Percentiles rank a stretch among this genome's conserved stretches.
Conservation (phyloP, 2,329 filamentous ascomycete species). For the Aureobasidium leucospermi region DNA sequence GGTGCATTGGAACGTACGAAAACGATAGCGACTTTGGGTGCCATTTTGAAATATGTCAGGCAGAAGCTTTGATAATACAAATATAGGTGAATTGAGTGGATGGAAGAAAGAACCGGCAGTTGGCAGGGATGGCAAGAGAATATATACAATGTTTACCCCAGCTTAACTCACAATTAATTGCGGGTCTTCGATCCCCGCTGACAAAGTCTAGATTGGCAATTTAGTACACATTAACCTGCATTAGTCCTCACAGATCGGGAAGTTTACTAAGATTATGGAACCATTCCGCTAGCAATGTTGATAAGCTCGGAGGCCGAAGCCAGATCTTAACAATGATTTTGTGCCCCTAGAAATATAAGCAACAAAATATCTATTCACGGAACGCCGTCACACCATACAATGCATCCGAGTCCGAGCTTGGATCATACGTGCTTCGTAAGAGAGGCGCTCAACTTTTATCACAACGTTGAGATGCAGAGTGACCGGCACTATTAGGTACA, state of each 20-base stretch:
- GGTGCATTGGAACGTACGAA: slow-evolving; percentile 53
- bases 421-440: too few species aligned
- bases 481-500: too few species aligned
- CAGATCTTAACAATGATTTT: not conserved
- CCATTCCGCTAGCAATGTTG: not conserved
- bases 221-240: not conserved
- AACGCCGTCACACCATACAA: not conserved
- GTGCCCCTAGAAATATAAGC: not conserved
- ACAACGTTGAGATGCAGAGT: too few species aligned
- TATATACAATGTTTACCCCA: slow-evolving; percentile 8
- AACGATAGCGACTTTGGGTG: slow-evolving; percentile 59
- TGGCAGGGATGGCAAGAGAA: slow-evolving; percentile 1
- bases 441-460: too few species aligned
- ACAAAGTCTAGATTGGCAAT: slow-evolving; percentile 4
- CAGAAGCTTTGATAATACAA: not conserved
- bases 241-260: not conserved
- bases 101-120: not conserved
- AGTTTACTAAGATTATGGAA: not conserved
- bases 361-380: not conserved
- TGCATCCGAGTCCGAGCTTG: not conserved
- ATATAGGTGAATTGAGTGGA: not conserved
- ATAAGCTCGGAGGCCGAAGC: not conserved
- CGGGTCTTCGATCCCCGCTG: not conserved
- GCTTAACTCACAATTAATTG: not conserved
- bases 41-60: slow-evolving; percentile 15